phyloP scores from a whole-genome alignment of 192 early-diverging fungal species.

The Umbelopsis sp. region DNA sequence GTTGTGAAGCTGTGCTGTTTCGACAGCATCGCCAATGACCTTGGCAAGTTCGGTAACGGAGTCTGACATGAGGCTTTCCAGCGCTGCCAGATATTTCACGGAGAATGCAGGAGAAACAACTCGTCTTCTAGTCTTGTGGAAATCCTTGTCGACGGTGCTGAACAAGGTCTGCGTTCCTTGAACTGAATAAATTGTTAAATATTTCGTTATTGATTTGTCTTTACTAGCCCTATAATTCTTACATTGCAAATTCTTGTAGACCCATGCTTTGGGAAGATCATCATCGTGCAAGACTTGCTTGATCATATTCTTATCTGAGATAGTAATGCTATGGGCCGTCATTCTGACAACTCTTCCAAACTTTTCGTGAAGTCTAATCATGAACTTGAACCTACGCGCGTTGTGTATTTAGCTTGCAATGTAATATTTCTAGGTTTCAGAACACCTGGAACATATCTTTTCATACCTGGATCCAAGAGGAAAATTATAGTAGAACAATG shows the following conservation, averaged over 20 bases:
- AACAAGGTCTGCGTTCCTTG: conserved; percentile 29
- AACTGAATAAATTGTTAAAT: conserved; percentile 6
- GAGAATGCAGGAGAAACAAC: conserved; percentile 53
- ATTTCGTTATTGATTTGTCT: not conserved
- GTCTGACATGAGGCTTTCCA: conserved; percentile 45
- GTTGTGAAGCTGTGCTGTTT: conserved; percentile 7
- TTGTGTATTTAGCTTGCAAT: not conserved
- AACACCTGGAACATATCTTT: no score
- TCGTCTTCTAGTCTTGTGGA: conserved; percentile 44
- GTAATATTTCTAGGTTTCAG: not conserved
- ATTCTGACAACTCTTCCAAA: conserved; percentile 45
- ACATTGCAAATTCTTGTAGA: conserved; percentile 4
- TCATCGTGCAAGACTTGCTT: conserved; percentile 32
- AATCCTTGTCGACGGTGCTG: conserved; percentile 34
- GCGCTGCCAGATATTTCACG: conserved; percentile 45
- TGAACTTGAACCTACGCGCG: conserved; percentile 1
- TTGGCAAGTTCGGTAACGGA: conserved; percentile 27
- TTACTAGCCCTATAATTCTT: not conserved
- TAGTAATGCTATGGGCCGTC: conserved; percentile 33
- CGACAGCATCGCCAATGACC: conserved; percentile 35
- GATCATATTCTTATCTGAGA: conserved; percentile 46
- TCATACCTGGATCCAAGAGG: conserved; percentile 24
- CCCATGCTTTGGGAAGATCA: conserved; percentile 21
- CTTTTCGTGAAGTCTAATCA: conserved; percentile 28
- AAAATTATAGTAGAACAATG: not conserved